Conservation (phyloP, 2,329 filamentous ascomycete genomes). For the Capronia americana region DNA sequence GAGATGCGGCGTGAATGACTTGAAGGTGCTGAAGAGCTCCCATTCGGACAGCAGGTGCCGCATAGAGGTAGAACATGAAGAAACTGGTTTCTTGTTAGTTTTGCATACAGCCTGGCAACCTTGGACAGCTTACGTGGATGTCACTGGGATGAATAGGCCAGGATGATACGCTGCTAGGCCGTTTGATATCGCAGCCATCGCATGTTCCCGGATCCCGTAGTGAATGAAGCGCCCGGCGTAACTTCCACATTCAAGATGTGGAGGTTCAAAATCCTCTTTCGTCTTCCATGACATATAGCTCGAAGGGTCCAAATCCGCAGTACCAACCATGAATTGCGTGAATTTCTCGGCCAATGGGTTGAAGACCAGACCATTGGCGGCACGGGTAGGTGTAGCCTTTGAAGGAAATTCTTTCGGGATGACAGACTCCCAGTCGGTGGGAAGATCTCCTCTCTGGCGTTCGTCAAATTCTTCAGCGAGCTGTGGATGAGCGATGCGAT, state of each 20-base stretch:
- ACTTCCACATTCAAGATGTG: constrained; percentile 41
- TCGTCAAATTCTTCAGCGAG: constrained; percentile 57
- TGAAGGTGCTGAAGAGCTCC: constrained; percentile 62
- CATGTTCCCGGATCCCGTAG: constrained; percentile 91
- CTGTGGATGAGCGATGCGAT: constrained; percentile 54
- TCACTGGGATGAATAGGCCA: constrained; percentile 62
- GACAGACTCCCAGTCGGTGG: constrained; percentile 57
- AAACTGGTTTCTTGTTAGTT: constrained; percentile 47
- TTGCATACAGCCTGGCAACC: no score
- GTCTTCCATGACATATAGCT: constrained; percentile 63
- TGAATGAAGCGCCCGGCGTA: constrained; percentile 62
- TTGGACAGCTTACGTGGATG: constrained; percentile 45
- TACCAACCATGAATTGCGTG: constrained; percentile 60
- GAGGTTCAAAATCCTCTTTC: constrained; percentile 60
- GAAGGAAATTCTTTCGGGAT: constrained; percentile 59
- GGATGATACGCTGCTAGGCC: constrained; percentile 63
- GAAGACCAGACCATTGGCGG: constrained; percentile 56
- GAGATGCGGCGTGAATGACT: constrained; percentile 64
- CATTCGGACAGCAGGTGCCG: constrained; percentile 64
- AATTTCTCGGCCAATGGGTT: constrained; percentile 60
- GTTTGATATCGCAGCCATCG: constrained; percentile 89
- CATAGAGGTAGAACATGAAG: constrained; percentile 66
- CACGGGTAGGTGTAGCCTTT: constrained; percentile 58
- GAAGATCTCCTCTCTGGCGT: constrained; percentile 57
- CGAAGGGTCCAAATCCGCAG: constrained; percentile 60